Evolutionary conservation across 2,329 filamentous ascomycete species (phyloP), one percentile per base, ranked within the genome.

Genomic region (Arthrobotrys sphaeroides): DNA sequence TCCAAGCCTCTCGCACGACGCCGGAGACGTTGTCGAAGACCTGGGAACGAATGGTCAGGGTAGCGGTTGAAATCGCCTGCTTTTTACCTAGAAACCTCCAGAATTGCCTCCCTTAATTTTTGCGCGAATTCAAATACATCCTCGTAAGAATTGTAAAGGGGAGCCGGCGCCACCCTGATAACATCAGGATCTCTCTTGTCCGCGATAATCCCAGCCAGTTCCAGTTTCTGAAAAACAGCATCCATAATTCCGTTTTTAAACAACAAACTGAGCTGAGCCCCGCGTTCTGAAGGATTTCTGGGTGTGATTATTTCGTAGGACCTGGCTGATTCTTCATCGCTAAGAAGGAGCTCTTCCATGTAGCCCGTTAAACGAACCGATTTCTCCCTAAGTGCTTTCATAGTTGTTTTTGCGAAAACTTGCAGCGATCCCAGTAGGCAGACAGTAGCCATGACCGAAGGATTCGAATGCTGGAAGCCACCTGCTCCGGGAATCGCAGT

Each of bases 161-260:
- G 93, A 43, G 91, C 90, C 0, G 94, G 93, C 1, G 93, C 92
- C 0, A 96, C 89, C 1, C 93, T 85, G 59, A 97, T 90, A 13
- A 97, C 93, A 81, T 94, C 90, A 0, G 94, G 93, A 82, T 91
- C 92, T 73, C 93, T 85, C 85, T 95, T 91, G 81, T 97, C 93
- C 38, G 91, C 89, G 0, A 96, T 87, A 1, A 95, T 89, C 0
- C 90, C 91, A 1, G 87, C 86, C 10, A 87, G 85, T 78, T 91
- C 88, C 26, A 97, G 82, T 26, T 85, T 85, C 45, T 84, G 83
- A 73, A 88, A 86, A 1, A 96, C 88, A 5, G 81, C 81, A n/a
- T 94, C 91, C 66, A 96, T 83, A 60, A 95, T 80, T 0, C 90
- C 92, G 0, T 88, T 85, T 16, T 86, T 83, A 16, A 96, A 84